phyloP scores from a whole-genome alignment of 176 grass and related monocot species.

The Miscanthus lutarioriparius region DNA sequence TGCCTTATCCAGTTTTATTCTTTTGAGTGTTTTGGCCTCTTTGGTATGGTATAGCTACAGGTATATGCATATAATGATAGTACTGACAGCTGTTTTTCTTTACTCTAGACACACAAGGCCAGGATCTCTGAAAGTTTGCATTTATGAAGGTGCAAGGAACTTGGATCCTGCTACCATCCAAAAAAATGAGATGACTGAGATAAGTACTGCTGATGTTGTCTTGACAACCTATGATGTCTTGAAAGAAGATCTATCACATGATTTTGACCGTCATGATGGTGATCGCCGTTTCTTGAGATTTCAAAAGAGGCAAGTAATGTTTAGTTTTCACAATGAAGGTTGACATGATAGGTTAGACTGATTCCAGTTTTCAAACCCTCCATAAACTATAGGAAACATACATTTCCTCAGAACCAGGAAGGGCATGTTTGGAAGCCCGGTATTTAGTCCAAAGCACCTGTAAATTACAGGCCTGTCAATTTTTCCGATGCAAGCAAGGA shows the following conservation, averaged over 20 bases:
- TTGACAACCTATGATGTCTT: slow-evolving; percentile 97
- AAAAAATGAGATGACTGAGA: slow-evolving; percentile 60
- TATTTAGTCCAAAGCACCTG: no score
- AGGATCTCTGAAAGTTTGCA: slow-evolving; percentile 83
- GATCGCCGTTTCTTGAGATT: slow-evolving; percentile 87
- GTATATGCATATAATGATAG: slow-evolving; percentile 30
- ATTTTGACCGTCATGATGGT: slow-evolving; percentile 87
- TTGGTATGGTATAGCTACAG: not conserved
- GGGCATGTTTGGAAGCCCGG: no score
- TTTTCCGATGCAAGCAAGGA: no score
- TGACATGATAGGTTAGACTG: slow-evolving; percentile 1
- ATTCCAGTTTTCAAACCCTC: not conserved
- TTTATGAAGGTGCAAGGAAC: slow-evolving; percentile 95
- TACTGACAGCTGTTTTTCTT: slow-evolving; percentile 40
- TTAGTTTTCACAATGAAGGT: slow-evolving; percentile 9
- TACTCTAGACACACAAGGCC: slow-evolving; percentile 76
- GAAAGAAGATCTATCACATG: slow-evolving; percentile 98
- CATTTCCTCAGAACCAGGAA: not conserved
- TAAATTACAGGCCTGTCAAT: no score
- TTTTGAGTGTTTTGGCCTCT: slow-evolving; percentile 20
- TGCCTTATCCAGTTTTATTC: slow-evolving; percentile 14
- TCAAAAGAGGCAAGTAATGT: slow-evolving; percentile 89
- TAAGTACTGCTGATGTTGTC: slow-evolving; percentile 79
- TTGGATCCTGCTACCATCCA: slow-evolving; percentile 39
- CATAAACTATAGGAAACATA: not conserved